Base-by-base conservation (phyloP, 805 yeast species). In the Priceomyces medius region DNA sequence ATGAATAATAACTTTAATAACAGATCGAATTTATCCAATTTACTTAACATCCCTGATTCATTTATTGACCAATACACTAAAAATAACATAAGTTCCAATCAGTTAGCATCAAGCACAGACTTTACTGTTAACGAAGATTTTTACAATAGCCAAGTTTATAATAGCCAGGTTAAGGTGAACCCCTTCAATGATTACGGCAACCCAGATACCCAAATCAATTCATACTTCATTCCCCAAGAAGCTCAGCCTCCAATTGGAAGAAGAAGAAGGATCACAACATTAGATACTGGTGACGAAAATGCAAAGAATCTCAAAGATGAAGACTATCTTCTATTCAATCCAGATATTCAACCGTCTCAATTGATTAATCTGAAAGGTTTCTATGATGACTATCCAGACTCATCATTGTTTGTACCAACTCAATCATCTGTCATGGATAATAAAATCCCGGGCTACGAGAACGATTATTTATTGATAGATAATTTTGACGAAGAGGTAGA, bases 101-200 rank as follows among this genome's bases (percentile, higher is more conserved):
- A 40, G 7, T 27, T 40, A 2, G 37, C 37, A 7, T 24, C 34
- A 13, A 40, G 35, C 13, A 18, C 21, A 12, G 41, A 37, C 26
- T 28, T 37, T 19, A 19, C 31, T 10, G 29, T 33, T 19, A 35
- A 40, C 19, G 36, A 32, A 14, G 43, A 40, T 21, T 40, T 27
- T 14, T 40, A 40, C 35, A 40, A 34, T 20, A 40, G 28, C 17
- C 33, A 28, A 16, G 21, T n/a, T n/a, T 19, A 33, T n/a, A 28
- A 27, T 12, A 35, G 35, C 20, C 35, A 34, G 23, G 20, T 29
- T 2, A 40, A 40, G 10, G 20, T 53, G 7, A 53, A 59, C 31
- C 74, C 74, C 8, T 70, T 71, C 49, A 58, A 61, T 26, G 64
- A 63, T 32, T 71, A 69, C 42, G 74, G 66, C 29, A 61, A 68